Percentiles rank a stretch among this genome's conserved stretches.
These are phyloP conservation scores for Pisolithus tinctorius DNA, from an alignment of 768 basidiomycete species.

Conservation along the genomic window DNA sequence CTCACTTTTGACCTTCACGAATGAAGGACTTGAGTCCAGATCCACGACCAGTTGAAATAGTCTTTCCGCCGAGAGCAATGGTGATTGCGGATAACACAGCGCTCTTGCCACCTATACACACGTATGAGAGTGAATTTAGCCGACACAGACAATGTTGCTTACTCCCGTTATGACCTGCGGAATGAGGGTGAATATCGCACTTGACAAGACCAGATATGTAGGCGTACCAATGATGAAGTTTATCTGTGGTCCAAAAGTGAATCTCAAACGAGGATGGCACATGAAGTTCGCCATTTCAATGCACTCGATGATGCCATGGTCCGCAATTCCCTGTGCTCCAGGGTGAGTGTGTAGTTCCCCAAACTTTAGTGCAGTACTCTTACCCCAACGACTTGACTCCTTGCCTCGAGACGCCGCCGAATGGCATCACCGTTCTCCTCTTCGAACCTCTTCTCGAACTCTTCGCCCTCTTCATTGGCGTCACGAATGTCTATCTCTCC, in stretches of 20 bases:
- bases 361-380: slow-evolving; percentile 35
- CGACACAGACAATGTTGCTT: slow-evolving; percentile 25
- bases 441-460: slow-evolving; percentile 63
- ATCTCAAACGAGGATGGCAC: slow-evolving; percentile 83
- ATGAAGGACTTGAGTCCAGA: slow-evolving; percentile 80
- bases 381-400: slow-evolving; percentile 33
- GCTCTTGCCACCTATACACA: slow-evolving; percentile 78
- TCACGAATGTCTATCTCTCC: slow-evolving; percentile 29
- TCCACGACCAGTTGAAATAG: slow-evolving; percentile 85
- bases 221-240: slow-evolving; percentile 89
- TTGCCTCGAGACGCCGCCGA: slow-evolving; percentile 45
- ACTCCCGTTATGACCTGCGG: slow-evolving; percentile 87
- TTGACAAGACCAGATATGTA: neutral
- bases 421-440: slow-evolving; percentile 51
- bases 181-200: slow-evolving; percentile 1
- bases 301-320: slow-evolving; percentile 81
- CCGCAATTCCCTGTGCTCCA: slow-evolving; percentile 57
- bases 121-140: neutral
- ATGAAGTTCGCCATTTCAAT: slow-evolving; percentile 92
- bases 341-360: neutral
- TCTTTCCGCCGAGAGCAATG: slow-evolving; percentile 90
- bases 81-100: slow-evolving; percentile 91
- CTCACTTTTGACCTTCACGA: slow-evolving; percentile 74
- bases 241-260: slow-evolving; percentile 87
- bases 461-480: slow-evolving; percentile 36